Evolutionary conservation across 495 filamentous ascomycete species (phyloP).

Genomic region (Mycothermus thermophilus): DNA sequence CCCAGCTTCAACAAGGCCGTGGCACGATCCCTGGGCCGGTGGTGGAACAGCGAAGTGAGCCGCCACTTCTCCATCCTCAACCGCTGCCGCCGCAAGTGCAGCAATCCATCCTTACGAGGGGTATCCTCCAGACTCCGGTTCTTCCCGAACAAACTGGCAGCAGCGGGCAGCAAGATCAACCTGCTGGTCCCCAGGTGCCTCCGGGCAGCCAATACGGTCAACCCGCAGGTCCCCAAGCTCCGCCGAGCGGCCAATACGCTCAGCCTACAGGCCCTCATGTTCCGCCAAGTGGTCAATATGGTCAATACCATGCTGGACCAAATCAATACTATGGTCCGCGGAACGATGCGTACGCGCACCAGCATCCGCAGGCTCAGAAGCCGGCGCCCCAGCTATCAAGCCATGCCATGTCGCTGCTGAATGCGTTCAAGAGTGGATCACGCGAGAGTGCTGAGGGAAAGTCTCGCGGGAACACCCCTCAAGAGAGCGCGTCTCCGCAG

Average conservation of each 20-base stretch:
- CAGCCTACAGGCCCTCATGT: no score
- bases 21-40: slow-evolving; percentile 12
- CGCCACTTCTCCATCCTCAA: slow-evolving; percentile 39
- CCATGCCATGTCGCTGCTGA: slow-evolving; percentile 50
- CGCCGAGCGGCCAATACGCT: background rate
- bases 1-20: slow-evolving; percentile 17
- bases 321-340: slow-evolving; percentile 4
- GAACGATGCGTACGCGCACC: slow-evolving; percentile 35
- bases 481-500: slow-evolving; percentile 5
- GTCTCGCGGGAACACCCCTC: slow-evolving; percentile 4
- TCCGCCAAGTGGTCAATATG: slow-evolving; percentile 23
- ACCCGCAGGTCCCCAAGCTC: background rate
- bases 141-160: slow-evolving; percentile 19
- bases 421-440: slow-evolving; percentile 42
- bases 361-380: slow-evolving; percentile 37
- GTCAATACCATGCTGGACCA: slow-evolving; percentile 22
- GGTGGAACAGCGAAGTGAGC: slow-evolving; percentile 21
- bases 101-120: slow-evolving; percentile 25
- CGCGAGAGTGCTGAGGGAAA: slow-evolving; percentile 7
- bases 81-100: slow-evolving; percentile 39
- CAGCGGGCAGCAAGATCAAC: slow-evolving; percentile 30
- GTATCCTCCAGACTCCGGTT: slow-evolving; percentile 17
- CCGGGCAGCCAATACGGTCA: no score
- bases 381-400: slow-evolving; percentile 48
- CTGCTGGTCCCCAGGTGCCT: no score